A percentile compares a stretch with the other conserved stretches of the same genome.
These are phyloP conservation scores for Picea glauca DNA, from an alignment of 75 land plant species.

Conservation along the genomic window DNA sequence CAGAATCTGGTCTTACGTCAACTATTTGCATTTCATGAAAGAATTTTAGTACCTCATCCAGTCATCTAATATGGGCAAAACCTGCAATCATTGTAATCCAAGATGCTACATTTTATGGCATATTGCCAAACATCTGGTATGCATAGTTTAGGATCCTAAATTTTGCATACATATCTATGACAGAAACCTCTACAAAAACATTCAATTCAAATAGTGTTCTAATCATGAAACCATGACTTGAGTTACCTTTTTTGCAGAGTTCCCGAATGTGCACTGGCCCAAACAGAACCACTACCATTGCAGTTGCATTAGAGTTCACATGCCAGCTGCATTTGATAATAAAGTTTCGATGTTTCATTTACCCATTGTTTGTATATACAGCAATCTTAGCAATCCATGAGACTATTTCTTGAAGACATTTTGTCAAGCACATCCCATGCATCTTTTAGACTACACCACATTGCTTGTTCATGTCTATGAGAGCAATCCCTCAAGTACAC, in stretches of 20 bases:
- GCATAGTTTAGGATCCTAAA: slow-evolving; percentile 6
- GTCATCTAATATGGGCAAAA: too few relatives aligned
- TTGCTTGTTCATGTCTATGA: slow-evolving; percentile 14
- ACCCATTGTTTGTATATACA: slow-evolving; percentile 20
- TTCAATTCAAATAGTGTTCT: background rate
- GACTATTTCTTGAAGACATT: slow-evolving; percentile 11
- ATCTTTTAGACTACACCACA: slow-evolving; percentile 5
- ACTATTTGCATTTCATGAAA: too few relatives aligned
- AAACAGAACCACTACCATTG: slow-evolving; percentile 14
- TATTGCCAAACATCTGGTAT: too few relatives aligned
- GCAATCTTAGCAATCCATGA: slow-evolving; percentile 27
- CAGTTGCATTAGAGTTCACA: slow-evolving; percentile 12
- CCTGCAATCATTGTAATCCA: too few relatives aligned
- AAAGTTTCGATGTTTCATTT: slow-evolving; percentile 7
- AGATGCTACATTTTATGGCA: too few relatives aligned
- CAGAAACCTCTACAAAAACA: slow-evolving; percentile 10
- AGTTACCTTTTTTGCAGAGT: slow-evolving; percentile 6
- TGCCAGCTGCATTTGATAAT: slow-evolving; percentile 12
- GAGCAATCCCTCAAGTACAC: slow-evolving; percentile 39
- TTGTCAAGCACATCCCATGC: slow-evolving; percentile 10
- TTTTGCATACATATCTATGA: slow-evolving; percentile 17
- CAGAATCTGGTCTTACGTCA: background rate
- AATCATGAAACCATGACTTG: slow-evolving; percentile 9
- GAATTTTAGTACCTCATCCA: too few relatives aligned
- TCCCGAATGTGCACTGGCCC: slow-evolving; percentile 6